Evolutionary conservation across 495 filamentous ascomycete genomes (phyloP), one percentile per base, ranked within the genome.

Genomic region (Lasiosphaeria miniovina): DNA sequence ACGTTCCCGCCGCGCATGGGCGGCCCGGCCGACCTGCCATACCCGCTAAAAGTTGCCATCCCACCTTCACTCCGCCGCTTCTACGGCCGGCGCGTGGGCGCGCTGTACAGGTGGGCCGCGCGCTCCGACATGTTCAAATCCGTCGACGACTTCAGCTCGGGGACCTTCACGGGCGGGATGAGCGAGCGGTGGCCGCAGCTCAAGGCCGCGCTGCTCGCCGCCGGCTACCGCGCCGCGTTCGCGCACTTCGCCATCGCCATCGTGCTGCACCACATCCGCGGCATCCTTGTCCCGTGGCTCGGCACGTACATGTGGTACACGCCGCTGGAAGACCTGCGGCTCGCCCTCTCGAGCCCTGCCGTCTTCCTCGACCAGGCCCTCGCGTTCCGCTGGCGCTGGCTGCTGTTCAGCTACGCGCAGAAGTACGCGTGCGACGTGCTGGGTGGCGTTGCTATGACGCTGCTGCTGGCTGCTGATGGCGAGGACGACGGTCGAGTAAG

Each of bases 301-400:
- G 50, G 48, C 8, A 17, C 56, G 24, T 54, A 61, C 45, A 46
- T 59, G 57, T 61, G 63, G 57, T 48, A 60, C 54, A 38, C 48
- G 2, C 70, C 70, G 4, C 55, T 73, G 32, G 63, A 65, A 1
- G 61, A 68, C 50, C 53, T 73, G 0, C 69, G 69, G 1, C 52
- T 71, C 0, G 66, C 63, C 0, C 17, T 60, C 5, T 59, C 57
- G 4, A 68, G 63, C 36, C 68, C 71, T 0, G 68, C 63, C 14
- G 48, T 57, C 4, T 73, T 73, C 48, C 41, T 73, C 4, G 58
- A 55, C 1, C 49, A 58, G 11, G 15, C 54, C 3, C 61, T 69
- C 4, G 43, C 46, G 4, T 52, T 55, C 5, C 36, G 51, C 0
- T 67, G 61, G 63, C 3, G 1, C 4, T 60, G 24, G 36, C 11